Conservation (phyloP, 176 grass and related monocot genomes). For the Rhynchospora breviuscula region DNA sequence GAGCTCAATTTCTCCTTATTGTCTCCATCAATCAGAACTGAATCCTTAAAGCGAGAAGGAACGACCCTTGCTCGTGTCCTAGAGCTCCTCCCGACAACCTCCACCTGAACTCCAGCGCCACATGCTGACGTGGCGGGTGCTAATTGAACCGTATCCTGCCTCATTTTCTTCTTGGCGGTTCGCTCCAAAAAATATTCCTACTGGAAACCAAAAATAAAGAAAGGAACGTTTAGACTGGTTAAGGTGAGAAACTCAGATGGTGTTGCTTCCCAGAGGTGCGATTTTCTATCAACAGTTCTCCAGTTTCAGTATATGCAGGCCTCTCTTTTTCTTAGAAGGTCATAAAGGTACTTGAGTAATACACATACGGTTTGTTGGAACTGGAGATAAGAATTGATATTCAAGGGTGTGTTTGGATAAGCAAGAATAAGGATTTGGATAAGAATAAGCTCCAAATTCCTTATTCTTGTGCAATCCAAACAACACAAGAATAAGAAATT, state of each 20-base stretch:
- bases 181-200: slow-evolving; percentile 18
- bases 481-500: too few relatives aligned
- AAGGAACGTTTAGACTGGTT: background rate
- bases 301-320: background rate
- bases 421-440: too few relatives aligned
- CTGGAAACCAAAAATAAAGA: background rate
- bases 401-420: too few relatives aligned
- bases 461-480: too few relatives aligned
- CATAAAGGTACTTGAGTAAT: background rate
- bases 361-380: background rate
- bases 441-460: too few relatives aligned
- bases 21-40: slow-evolving; percentile 15
- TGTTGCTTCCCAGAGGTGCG: background rate
- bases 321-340: background rate
- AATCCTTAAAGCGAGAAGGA: slow-evolving; percentile 24
- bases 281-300: background rate
- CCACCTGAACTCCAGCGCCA: background rate
- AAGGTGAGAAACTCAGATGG: background rate
- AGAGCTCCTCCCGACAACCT: slow-evolving; percentile 22
- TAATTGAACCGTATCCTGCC: background rate
- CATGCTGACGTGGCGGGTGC: background rate
- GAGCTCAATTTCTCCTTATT: slow-evolving; percentile 29
- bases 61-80: slow-evolving; percentile 15
- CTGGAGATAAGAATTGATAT: background rate
- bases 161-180: slow-evolving; percentile 9